These are phyloP conservation scores for Penicillium antarcticum DNA, from an alignment of 495 filamentous ascomycete genomes.

Conservation along the genomic window DNA sequence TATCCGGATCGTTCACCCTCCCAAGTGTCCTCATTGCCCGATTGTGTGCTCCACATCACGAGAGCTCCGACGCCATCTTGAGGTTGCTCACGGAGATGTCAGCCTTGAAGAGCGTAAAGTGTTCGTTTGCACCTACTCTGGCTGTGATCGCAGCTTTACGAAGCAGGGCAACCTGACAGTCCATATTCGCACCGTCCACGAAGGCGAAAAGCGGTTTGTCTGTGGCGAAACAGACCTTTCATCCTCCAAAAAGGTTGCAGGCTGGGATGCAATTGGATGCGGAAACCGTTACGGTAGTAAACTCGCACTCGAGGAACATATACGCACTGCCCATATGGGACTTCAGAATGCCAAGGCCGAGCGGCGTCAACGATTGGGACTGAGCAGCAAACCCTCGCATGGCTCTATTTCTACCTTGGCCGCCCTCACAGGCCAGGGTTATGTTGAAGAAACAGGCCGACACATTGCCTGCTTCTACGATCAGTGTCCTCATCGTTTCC, in stretches of 20 bases:
- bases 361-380: constrained; percentile 36
- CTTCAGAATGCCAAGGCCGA: constrained; percentile 45
- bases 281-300: constrained; percentile 66
- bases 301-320: constrained; percentile 73
- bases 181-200: constrained; percentile 73
- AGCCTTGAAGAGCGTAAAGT: constrained; percentile 59
- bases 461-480: constrained; percentile 53
- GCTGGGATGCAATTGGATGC: constrained; percentile 70
- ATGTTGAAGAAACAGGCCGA: constrained; percentile 50
- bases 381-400: constrained; percentile 21
- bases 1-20: constrained; percentile 66
- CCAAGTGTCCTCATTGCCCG: constrained; percentile 70
- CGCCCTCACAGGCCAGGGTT: constrained; percentile 59
- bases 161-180: constrained; percentile 73
- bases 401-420: constrained; percentile 30
- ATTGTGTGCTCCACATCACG: constrained; percentile 56
- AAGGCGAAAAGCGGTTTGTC: constrained; percentile 62
- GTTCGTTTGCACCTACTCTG: constrained; percentile 59
- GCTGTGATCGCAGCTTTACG: constrained; percentile 71
- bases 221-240: constrained; percentile 66
- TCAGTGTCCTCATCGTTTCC: constrained; percentile 58
- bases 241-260: constrained; percentile 50
- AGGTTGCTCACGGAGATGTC: constrained; percentile 62
- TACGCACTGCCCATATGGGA: constrained; percentile 71
- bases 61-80: constrained; percentile 66